phyloP scores from a whole-genome alignment of 2,329 filamentous ascomycete species.

The Dichotomopilus funicola region DNA sequence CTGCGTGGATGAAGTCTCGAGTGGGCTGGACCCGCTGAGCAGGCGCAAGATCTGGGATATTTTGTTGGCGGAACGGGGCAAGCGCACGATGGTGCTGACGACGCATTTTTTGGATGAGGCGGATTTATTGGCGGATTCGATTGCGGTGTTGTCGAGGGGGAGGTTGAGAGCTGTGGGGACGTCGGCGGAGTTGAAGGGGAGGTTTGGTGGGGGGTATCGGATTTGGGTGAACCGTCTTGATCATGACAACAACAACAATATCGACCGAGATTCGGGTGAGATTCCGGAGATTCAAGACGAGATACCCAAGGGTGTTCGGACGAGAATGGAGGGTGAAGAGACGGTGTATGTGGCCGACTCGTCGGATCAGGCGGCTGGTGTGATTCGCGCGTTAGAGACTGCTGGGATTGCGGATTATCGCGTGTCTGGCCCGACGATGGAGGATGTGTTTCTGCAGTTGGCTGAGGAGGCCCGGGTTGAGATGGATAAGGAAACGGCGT shows the following conservation, averaged over 20 bases:
- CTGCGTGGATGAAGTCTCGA: constrained; percentile 86
- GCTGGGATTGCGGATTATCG: constrained; percentile 69
- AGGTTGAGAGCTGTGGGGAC: constrained; percentile 75
- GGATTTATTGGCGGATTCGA: constrained; percentile 80
- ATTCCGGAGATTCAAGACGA: constrained; percentile 53
- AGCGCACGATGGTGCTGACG: constrained; percentile 76
- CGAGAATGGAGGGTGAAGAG: constrained; percentile 46
- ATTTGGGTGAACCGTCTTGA: constrained; percentile 35
- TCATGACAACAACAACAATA: constrained; percentile 57
- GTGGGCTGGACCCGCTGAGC: constrained; percentile 79
- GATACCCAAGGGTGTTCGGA: constrained; percentile 34
- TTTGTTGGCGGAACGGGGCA: constrained; percentile 73
- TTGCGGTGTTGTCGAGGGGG: constrained; percentile 81
- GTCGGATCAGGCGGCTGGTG: constrained; percentile 62
- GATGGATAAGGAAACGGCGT: constrained; percentile 11
- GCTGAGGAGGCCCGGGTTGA: constrained; percentile 69
- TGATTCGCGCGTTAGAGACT: constrained; percentile 63
- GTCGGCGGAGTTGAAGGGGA: constrained; percentile 77
- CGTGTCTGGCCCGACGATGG: constrained; percentile 82
- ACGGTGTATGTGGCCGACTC: constrained; percentile 65
- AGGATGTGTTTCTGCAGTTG: constrained; percentile 84
- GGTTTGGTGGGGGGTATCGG: constrained; percentile 75
- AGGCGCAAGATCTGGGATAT: constrained; percentile 93
- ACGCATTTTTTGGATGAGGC: constrained; percentile 95
- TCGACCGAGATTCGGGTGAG: constrained; percentile 40